Evolutionary conservation across 1,139 yeast genomes (phyloP), one percentile per base, ranked within the genome.

Genomic region (Candida labiduridarum): DNA sequence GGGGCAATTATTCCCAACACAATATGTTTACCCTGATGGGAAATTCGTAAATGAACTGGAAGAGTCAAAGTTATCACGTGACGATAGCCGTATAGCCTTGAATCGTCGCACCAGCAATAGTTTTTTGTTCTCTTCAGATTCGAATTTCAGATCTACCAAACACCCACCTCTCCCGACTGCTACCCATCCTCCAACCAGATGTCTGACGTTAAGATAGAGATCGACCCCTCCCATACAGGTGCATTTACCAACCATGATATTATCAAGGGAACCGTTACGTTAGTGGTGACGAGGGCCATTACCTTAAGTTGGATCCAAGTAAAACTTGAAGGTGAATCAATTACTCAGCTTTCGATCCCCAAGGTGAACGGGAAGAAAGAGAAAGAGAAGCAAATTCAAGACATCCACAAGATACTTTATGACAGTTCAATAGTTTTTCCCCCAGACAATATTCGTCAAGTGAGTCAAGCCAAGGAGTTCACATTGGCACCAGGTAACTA

Each of bases 401-500:
- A 84, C 59, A 66, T 68, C 14, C 89, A 85, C 64, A 78, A 79
- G 56, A 72, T 84, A 14, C 68, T 85, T 41, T 84, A 84, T 56
- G 80, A 81, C 50, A 76, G 84, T 0, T 55, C 64, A 43, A 74
- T 82, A 1, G 84, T 84, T 25, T 85, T 84, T 56, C 89, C 90
- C 0, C 87, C 89, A 0, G 71, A 67, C 29, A 80, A 83, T 47
- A 72, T 84, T 27, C 66, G 82, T 11, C 61, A 71, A 41, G 80
- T 78, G 1, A 72, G 82, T 18, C 68, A 67, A 45, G 72, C 80
- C 4, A 75, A 76, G 52, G 84, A 81, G 48, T 84, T 79, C 62
- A 84, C 89, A 0, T 67, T 85, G 50, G 74, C 82, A 1, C 82
- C 87, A 0, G 90, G 90, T 0, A 72, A 72, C 34, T 83, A 85